Percentiles rank a stretch among this genome's conserved stretches.
Conservation (phyloP, 73 alveolate species). For the Paramecium biaurelia region DNA sequence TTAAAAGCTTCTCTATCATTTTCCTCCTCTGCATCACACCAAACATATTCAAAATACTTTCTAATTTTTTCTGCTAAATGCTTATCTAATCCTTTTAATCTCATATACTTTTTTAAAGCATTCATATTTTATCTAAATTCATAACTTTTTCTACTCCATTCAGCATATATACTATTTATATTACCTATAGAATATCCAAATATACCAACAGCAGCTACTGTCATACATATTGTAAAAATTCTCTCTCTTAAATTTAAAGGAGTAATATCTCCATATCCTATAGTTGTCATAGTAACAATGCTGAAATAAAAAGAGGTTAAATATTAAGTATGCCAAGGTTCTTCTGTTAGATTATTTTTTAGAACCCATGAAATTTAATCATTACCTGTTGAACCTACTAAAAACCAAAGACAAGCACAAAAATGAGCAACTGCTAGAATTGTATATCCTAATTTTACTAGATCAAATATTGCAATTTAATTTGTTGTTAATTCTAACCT, state of each 20-base stretch:
- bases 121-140: slow-evolving; percentile 51
- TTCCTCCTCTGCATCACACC: slow-evolving; percentile 47
- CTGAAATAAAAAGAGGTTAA: slow-evolving; percentile 49
- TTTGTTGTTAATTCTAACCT: slow-evolving; percentile 35
- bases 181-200: slow-evolving; percentile 60
- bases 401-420: slow-evolving; percentile 55
- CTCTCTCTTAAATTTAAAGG: slow-evolving; percentile 50
- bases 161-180: slow-evolving; percentile 48
- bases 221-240: slow-evolving; percentile 53
- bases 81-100: slow-evolving; percentile 13
- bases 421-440: slow-evolving; percentile 50
- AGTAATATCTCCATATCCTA: slow-evolving; percentile 64
- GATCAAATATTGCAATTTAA: slow-evolving; percentile 39
- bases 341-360: not conserved
- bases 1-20: slow-evolving; percentile 26
- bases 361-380: not conserved
- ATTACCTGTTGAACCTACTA: slow-evolving; percentile 29
- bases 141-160: slow-evolving; percentile 44
- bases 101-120: slow-evolving; percentile 58
- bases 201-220: slow-evolving; percentile 53
- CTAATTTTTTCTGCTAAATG: slow-evolving; percentile 42
- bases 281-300: slow-evolving; percentile 58
- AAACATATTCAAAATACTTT: slow-evolving; percentile 42
- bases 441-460: slow-evolving; percentile 13
- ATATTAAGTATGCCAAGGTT: slow-evolving; percentile 6